Base-by-base conservation (phyloP, 1,139 yeast genomes). In the Geotrichum histeridarum region DNA sequence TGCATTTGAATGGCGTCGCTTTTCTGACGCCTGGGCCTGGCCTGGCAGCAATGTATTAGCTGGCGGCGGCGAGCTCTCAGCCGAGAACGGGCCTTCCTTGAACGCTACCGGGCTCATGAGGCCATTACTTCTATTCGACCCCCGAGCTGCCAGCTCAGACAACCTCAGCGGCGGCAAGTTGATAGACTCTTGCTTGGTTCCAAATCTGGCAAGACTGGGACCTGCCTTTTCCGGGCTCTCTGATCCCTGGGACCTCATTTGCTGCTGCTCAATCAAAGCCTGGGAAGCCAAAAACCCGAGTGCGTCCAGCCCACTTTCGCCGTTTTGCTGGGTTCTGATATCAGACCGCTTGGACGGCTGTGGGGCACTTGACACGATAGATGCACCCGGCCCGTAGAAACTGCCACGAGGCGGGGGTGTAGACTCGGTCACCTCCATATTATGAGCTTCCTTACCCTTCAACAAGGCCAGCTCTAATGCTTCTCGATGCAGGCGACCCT, bases 1-100 rank as follows among this genome's bases (percentile, higher is more conserved):
- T 36, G 70, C 67, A 52, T 66, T 63, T 9, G 70, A 66, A n/a
- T 67, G 65, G 15, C 72, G 58, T 9, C 73, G 61, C 35, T 45
- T 45, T 27, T 45, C 49, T 18, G 49, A 33, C 4, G 42, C 22
- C 7, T 31, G 11, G 30, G 35, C 42, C 17, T 36, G 39, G 9
- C 37, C 38, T 3, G 27, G 27, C 27, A 22, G 27, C 27, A 22
- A 22, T 3, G 27, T 3, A 14, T 12, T 42, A 8, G 41, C 33
- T 12, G 32, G 15, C 3, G 49, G 32, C 11, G 42, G 42, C 11
- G 42, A 14, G 33, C 42, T 22, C 8, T 27, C 27, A 8, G 31
- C 42, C 33, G 49, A 30, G 9, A 45, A 45, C n/a, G 39, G 48
- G 8, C 41, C 41, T 18, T 45, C 42, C 32, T 45, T 45, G 35